Evolutionary conservation across 2,329 filamentous ascomycete genomes (phyloP), one percentile per base, ranked within the genome.

Genomic region (Phyllosticta capitalensis): DNA sequence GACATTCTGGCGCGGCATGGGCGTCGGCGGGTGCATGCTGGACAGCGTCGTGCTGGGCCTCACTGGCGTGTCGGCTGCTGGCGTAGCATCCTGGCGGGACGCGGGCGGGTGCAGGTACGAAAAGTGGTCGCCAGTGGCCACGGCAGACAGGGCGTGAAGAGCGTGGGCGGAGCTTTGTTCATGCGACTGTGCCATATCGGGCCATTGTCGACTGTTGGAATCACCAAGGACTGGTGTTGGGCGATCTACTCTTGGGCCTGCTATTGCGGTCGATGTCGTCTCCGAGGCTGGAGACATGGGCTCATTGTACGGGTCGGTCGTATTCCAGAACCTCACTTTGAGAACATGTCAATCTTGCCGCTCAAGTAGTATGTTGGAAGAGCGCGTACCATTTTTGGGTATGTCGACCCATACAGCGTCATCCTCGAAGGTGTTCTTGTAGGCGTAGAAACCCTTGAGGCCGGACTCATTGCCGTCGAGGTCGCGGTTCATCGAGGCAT

Each of bases 341-440:
- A n/a, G 17, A 45, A 45, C 38, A 45, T 45, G 38, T 45, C 38
- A 45, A 45, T n/a, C 17, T 45, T 45, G 38, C 38, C 17, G 38
- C 38, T 28, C 54, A 56, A 52, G 69, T 57, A 66, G 61, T 12
- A 33, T 28, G 19, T 38, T 45, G 50, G 30, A 22, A 54, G 24
- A 54, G 22, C 38, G 38, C 73, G 50, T 71, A 83, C 81, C 76
- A 63, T 82, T 77, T 64, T 79, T 81, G 2, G 83, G 83, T 30
- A 86, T 79, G 61, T 83, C 79, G 33, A 86, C 73, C 83, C 83
- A 86, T n/a, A 82, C 75, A 61, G 78, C 82, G 61, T 81, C 75
- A 61, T 82, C 77, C 61, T 80, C 76, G 65, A 86, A 86, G 1
- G 83, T 85, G 70, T 86, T 83, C 67, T 83, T 84, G 70, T 86